phyloP scores from a whole-genome alignment of 2,329 filamentous ascomycete genomes.

The Fusarium gaditjirri region DNA sequence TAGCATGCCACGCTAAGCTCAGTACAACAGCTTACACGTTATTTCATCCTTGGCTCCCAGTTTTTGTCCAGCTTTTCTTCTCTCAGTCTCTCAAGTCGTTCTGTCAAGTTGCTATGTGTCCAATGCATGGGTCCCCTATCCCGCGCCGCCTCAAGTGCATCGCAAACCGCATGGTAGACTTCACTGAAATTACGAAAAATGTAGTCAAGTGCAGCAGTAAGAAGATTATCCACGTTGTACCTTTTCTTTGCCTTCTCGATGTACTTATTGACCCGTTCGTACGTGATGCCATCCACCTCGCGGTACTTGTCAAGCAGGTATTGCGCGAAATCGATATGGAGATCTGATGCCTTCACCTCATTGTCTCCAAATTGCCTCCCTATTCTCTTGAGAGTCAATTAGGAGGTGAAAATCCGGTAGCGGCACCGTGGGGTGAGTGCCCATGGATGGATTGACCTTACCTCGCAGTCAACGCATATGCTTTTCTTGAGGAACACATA shows the following conservation, averaged over 20 bases:
- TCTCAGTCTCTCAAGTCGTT: constrained; percentile 35
- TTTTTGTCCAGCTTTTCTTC: constrained; percentile 14
- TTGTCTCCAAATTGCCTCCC: constrained; percentile 20
- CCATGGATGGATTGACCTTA: constrained; percentile 7
- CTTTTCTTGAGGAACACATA: constrained; percentile 42
- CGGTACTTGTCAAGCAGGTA: constrained; percentile 41
- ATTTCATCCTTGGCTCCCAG: constrained; percentile 7
- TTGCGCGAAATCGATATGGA: constrained; percentile 40
- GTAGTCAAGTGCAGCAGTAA: constrained; percentile 36
- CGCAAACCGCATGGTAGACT: constrained; percentile 34
- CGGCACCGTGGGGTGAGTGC: not conserved
- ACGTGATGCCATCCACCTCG: constrained; percentile 37
- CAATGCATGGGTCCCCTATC: constrained; percentile 31
- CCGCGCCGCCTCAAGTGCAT: constrained; percentile 34
- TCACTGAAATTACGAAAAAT: constrained; percentile 38
- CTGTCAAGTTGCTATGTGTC: constrained; percentile 32
- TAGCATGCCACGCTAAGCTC: not conserved
- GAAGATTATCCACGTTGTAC: constrained; percentile 37
- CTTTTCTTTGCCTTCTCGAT: constrained; percentile 30
- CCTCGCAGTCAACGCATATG: constrained; percentile 41
- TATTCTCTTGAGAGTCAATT: constrained; percentile 11
- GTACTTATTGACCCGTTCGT: constrained; percentile 36
- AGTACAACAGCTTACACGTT: not conserved
- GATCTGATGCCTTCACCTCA: constrained; percentile 32
- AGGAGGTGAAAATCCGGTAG: constrained; percentile 6